Evolutionary conservation across 1,139 yeast species (phyloP), one percentile per base, ranked within the genome.

Genomic region (Lodderomyces orthopsilosis): DNA sequence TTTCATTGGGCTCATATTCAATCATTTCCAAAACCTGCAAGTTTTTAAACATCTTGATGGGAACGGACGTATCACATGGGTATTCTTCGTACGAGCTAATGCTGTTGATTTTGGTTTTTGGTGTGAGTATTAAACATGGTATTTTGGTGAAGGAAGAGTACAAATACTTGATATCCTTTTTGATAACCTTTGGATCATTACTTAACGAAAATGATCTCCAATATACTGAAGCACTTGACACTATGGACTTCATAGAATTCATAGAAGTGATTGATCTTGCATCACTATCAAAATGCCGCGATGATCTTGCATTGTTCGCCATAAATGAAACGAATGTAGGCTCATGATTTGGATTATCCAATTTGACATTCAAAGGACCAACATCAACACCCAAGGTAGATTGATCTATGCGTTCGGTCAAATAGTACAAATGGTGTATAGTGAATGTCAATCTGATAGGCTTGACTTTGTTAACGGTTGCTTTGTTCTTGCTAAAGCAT

Each of bases 41-140:
- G 55, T 81, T 83, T 50, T 79, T 80, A 57, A 82, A 82, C 63
- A 79, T 71, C 40, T 65, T 65, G 13, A 83, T 57, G 1, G 88
- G 88, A 6, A 83, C 83, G 2, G 85, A 75, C 1, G 87, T 81
- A 54, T 82, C 88, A 56, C 84, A 81, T 1, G 88, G 88, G 53
- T 77, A 82, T 56, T 82, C 88, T 56, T 82, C 87, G 56, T 80
- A 83, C 2, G 83, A 81, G 40, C 68, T 69, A 30, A 82, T 81
- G 41, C 77, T 64, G 50, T 68, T 74, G 18, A 82, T 74, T 47
- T 78, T 79, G 8, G 81, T 70, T 46, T 79, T 81, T 8, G 85
- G 84, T 12, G 81, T 75, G 41, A 82, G 58, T 26, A 83, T 66
- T 42, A 82, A 67, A 54, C 87, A 80, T 0, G 88, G 88, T 28